Conservation (phyloP, 176 grass and related monocot species). For the Ampelocalamus luodianensis region DNA sequence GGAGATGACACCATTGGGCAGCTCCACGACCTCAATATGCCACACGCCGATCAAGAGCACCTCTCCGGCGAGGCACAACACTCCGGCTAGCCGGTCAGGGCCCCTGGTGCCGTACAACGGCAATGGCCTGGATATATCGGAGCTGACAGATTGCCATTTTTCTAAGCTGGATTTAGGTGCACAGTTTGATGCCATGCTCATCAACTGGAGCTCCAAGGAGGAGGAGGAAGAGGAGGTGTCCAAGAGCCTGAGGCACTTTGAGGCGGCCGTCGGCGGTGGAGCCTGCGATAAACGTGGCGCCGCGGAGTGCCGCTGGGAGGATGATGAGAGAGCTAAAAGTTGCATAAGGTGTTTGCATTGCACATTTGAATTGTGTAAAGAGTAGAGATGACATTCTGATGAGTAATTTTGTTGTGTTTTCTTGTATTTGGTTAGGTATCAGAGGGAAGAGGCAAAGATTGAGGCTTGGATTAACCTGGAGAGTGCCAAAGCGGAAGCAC, state of each 20-base stretch:
- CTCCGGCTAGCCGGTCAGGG: conserved; percentile 76
- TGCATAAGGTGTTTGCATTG: conserved; percentile 69
- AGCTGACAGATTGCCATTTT: conserved; percentile 72
- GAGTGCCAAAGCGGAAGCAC: conserved; percentile 93
- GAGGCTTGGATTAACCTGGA: conserved; percentile 97
- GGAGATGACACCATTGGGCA: conserved; percentile 70
- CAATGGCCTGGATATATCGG: conserved; percentile 57
- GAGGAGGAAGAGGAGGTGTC: conserved; percentile 94
- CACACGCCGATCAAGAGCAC: conserved; percentile 76
- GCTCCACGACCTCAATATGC: conserved; percentile 61
- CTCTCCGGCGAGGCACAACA: conserved; percentile 89
- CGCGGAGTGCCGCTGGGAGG: conserved; percentile 72
- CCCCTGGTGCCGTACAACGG: conserved; percentile 63
- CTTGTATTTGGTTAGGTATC: conserved; percentile 64
- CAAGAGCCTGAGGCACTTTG: conserved; percentile 87
- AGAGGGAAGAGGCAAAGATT: conserved; percentile 96
- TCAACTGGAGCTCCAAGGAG: conserved; percentile 91
- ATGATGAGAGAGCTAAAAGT: conserved; percentile 90
- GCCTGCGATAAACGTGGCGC: conserved; percentile 50
- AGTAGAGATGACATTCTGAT: neutral
- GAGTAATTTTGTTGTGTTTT: conserved; percentile 11
- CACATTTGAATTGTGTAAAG: neutral
- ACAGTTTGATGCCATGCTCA: conserved; percentile 67
- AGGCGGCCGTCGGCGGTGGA: conserved; percentile 34
- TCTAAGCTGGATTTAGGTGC: conserved; percentile 82